These are phyloP conservation scores for Leccinum subspadiceum DNA, from an alignment of 1,284 basidiomycete genomes.

Conservation along the genomic window DNA sequence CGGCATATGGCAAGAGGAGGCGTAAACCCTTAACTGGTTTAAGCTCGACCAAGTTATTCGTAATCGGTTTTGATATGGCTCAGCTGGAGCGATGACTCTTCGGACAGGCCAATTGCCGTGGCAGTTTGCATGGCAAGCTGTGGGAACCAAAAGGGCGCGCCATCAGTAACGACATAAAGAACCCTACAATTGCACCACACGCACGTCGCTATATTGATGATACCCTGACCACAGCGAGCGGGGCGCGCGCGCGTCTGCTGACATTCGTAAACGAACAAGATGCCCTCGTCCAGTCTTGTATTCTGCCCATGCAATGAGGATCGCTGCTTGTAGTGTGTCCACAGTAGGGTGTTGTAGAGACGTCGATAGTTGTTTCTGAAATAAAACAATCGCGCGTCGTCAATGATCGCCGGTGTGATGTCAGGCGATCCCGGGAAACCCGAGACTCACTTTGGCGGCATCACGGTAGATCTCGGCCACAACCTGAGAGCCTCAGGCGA, in stretches of 20 bases:
- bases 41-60: too few relatives aligned
- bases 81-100: too few relatives aligned
- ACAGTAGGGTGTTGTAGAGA: slow-evolving; percentile 55
- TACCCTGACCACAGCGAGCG: slow-evolving; percentile 42
- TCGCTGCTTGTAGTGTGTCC: slow-evolving; percentile 63
- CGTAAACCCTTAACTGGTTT: too few relatives aligned
- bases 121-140: too few relatives aligned
- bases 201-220: slow-evolving; percentile 40
- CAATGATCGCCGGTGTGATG: background rate
- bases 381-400: slow-evolving; percentile 1
- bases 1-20: too few relatives aligned
- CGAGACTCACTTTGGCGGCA: slow-evolving; percentile 57
- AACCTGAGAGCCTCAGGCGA: slow-evolving; percentile 55
- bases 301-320: slow-evolving; percentile 73
- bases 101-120: too few relatives aligned
- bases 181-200: slow-evolving; percentile 13
- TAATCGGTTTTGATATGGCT: too few relatives aligned
- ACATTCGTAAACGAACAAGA: slow-evolving; percentile 13
- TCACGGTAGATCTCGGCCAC: slow-evolving; percentile 65
- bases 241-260: background rate
- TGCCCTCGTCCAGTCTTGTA: slow-evolving; percentile 56
- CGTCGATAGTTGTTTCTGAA: slow-evolving; percentile 51
- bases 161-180: background rate
- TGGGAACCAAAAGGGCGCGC: too few relatives aligned
- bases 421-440: slow-evolving; percentile 2